These are phyloP conservation scores for Starmerella sirachaensis DNA, from an alignment of 805 yeast species.

Conservation along the genomic window DNA sequence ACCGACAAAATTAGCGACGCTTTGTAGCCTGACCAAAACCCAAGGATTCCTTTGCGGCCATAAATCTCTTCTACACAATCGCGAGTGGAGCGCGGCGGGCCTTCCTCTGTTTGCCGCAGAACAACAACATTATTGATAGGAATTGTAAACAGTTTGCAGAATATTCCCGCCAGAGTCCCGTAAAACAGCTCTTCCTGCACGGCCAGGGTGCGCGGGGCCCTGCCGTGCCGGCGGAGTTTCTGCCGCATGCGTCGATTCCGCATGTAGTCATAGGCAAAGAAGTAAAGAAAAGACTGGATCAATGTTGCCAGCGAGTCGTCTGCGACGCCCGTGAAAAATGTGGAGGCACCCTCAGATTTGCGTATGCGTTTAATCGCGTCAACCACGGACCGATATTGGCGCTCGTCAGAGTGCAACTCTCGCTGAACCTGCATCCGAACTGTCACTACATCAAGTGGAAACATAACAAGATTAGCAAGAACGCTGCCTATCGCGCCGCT, in stretches of 20 bases:
- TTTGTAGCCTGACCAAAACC: constrained; percentile 28
- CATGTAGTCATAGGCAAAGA: constrained; percentile 26
- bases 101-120: constrained; percentile 21
- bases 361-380: constrained; percentile 68
- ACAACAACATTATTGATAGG: constrained; percentile 27
- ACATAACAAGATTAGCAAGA: constrained; percentile 24
- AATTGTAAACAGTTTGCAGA: constrained; percentile 26
- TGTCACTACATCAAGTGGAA: constrained; percentile 26
- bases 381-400: constrained; percentile 48
- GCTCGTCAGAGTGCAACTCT: constrained; percentile 5
- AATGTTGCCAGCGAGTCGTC: constrained; percentile 31
- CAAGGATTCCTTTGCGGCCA: constrained; percentile 25
- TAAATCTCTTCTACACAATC: constrained; percentile 22
- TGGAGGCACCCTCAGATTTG: constrained; percentile 54
- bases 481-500: constrained; percentile 30
- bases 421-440: constrained; percentile 28
- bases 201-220: constrained; percentile 24
- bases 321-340: constrained; percentile 68
- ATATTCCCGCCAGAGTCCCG: constrained; percentile 27
- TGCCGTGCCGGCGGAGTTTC: constrained; percentile 16
- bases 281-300: constrained; percentile 27
- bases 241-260: constrained; percentile 21
- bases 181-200: constrained; percentile 25
- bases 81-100: neutral
- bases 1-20: constrained; percentile 25